Evolutionary conservation across 1,284 basidiomycete species (phyloP).

Genomic region (Moniliella sp.): DNA sequence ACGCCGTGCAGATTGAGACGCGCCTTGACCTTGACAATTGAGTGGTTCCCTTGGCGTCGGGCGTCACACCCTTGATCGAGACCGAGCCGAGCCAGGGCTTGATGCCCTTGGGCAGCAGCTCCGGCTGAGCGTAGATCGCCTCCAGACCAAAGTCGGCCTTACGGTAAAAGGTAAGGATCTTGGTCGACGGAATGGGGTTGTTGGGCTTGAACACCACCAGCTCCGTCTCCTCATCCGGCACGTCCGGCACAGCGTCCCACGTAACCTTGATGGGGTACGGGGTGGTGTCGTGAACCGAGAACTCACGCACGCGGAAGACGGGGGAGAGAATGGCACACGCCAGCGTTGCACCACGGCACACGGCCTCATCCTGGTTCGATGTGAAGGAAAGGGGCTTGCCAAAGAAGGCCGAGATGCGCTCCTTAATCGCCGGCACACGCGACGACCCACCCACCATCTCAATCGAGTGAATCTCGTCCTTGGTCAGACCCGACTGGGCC

Average conservation of each 20-base stretch:
- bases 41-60: slow-evolving; percentile 30
- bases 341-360: slow-evolving; percentile 27
- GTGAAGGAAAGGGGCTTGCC: slow-evolving; percentile 25
- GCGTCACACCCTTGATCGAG: slow-evolving; percentile 26
- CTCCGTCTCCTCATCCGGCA: slow-evolving; percentile 32
- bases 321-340: slow-evolving; percentile 31
- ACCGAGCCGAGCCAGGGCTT: slow-evolving; percentile 30
- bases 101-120: slow-evolving; percentile 19
- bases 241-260: slow-evolving; percentile 29
- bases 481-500: slow-evolving; percentile 22
- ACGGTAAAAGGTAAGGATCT: slow-evolving; percentile 34
- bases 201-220: slow-evolving; percentile 31
- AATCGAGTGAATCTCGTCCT: slow-evolving; percentile 27
- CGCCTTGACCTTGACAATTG: slow-evolving; percentile 33
- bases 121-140: slow-evolving; percentile 22
- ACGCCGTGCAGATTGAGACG: slow-evolving; percentile 31
- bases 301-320: slow-evolving; percentile 32
- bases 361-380: slow-evolving; percentile 32
- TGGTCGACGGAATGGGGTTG: slow-evolving; percentile 33
- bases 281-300: slow-evolving; percentile 27
- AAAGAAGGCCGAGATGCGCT: slow-evolving; percentile 22
- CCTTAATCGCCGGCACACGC: slow-evolving; percentile 29
- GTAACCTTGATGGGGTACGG: slow-evolving; percentile 34
- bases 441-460: slow-evolving; percentile 31
- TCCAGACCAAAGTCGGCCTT: slow-evolving; percentile 31